These are phyloP conservation scores for Pittosporum tobira DNA, from an alignment of 129 eudicot species.

Conservation along the genomic window DNA sequence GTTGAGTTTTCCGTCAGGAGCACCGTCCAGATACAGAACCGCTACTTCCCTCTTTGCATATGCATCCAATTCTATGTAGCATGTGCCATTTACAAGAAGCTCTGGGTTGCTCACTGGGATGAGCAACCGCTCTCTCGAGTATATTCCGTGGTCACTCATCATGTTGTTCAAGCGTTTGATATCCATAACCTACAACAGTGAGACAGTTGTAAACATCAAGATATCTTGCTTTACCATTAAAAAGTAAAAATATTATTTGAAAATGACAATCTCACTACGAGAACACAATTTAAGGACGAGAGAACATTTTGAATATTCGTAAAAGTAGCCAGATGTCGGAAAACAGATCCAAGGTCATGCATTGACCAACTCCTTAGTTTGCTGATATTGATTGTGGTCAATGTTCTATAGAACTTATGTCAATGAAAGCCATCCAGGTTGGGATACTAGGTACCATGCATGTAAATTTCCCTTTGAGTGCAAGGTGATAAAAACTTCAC, in stretches of 20 bases:
- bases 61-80: constrained; percentile 88
- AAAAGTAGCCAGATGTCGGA: not conserved
- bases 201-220: constrained; percentile 3
- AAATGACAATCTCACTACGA: not conserved
- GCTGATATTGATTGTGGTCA: not conserved
- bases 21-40: constrained; percentile 82
- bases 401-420: no score
- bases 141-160: constrained; percentile 98
- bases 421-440: no score
- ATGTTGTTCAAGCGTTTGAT: constrained; percentile 92
- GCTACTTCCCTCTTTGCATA: constrained; percentile 97
- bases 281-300: no score
- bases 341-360: not conserved
- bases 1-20: constrained; percentile 37
- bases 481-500: no score
- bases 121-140: constrained; percentile 82
- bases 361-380: not conserved
- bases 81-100: constrained; percentile 51
- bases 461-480: no score
- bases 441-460: no score
- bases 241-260: not conserved
- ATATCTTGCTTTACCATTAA: not conserved
- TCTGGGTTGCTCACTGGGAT: constrained; percentile 68
- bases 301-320: not conserved
- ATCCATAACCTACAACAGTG: constrained; percentile 54